Base-by-base conservation (phyloP, 805 yeast genomes). In the Saturnispora zaruensis region DNA sequence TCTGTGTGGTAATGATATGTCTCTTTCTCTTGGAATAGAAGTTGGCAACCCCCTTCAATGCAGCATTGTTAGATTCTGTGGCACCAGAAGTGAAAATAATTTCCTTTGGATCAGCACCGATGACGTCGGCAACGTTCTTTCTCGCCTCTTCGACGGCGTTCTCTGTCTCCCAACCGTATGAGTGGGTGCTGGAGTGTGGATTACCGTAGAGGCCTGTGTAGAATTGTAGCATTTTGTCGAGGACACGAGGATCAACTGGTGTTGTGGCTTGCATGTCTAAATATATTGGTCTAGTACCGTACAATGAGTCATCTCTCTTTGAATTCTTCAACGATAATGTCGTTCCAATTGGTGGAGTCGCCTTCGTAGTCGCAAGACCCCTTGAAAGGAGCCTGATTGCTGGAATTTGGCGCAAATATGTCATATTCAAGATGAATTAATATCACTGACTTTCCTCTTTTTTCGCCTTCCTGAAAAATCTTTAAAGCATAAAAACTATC, bases 121-220 rank as follows among this genome's bases (percentile, higher is more conserved):
- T 88, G 48, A 93, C 77, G 28, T 74, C 74, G 2, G 99, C 98
- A 48, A 93, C 74, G 59, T 91, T 76, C 48, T 71, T 74, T 60
- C 99, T 78, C 5, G 99, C 96, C 46, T 71, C 70, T 63, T 93
- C 99, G 16, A 93, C 93, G 52, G 84, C 96, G 55, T 77, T 78
- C 52, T 91, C 96, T 3, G 99, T 87, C 70, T 93, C 99, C 99
- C 99, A 93, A 33, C 99, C 99, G 65, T 91, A 93, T 5, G 96
- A 78, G 65, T 93, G 99, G 2, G 99, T 93, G 52, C 93, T 81
- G 5, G 96, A 88, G 69, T 93, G 99, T 21, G 99, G 99, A 66
- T 93, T 93, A 54, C 99, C 99, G 65, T 88, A 93, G 51, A 87
- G 74, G 4, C 98, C 98, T 2, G 98, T 91, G 66, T 79, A 85